Evolutionary conservation across 2,329 filamentous ascomycete genomes (phyloP).

Genomic region (Aurifilum marmelostoma): DNA sequence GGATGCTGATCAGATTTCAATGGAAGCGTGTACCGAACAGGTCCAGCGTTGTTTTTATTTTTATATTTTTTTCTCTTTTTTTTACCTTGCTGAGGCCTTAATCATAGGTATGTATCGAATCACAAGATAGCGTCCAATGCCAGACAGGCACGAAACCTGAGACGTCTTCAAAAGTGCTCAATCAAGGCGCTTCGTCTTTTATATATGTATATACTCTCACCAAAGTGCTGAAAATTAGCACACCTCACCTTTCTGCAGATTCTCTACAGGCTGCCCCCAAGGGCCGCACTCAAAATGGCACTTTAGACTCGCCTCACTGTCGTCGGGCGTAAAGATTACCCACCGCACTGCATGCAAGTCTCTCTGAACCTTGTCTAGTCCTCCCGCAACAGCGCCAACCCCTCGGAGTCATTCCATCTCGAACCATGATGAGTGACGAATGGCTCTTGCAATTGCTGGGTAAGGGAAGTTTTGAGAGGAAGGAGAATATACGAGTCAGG

Average conservation of each 20-base stretch:
- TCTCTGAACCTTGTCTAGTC: conserved; percentile 6
- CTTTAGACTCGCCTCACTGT: conserved; percentile 6
- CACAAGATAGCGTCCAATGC: background rate
- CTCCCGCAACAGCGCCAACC: background rate
- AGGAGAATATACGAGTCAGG: background rate
- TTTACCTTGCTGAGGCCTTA: background rate
- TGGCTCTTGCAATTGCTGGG: background rate
- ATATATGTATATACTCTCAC: background rate
- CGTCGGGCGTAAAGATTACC: conserved; percentile 3
- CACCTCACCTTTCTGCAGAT: background rate
- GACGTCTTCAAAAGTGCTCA: background rate
- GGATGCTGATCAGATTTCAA: background rate
- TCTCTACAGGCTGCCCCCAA: background rate
- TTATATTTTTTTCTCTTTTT: too few relatives aligned
- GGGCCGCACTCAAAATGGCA: background rate
- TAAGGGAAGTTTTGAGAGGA: background rate
- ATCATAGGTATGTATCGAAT: background rate
- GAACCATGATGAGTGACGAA: background rate
- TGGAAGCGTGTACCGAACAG: background rate
- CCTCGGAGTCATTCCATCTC: background rate
- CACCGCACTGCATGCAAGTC: conserved; percentile 14
- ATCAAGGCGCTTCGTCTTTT: background rate
- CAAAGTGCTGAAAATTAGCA: background rate
- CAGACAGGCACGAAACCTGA: background rate
- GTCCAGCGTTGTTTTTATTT: background rate